A percentile compares a stretch with the other conserved stretches of the same genome.
Conservation (phyloP, 2,329 filamentous ascomycete genomes). For the Nannizzia gypsea region DNA sequence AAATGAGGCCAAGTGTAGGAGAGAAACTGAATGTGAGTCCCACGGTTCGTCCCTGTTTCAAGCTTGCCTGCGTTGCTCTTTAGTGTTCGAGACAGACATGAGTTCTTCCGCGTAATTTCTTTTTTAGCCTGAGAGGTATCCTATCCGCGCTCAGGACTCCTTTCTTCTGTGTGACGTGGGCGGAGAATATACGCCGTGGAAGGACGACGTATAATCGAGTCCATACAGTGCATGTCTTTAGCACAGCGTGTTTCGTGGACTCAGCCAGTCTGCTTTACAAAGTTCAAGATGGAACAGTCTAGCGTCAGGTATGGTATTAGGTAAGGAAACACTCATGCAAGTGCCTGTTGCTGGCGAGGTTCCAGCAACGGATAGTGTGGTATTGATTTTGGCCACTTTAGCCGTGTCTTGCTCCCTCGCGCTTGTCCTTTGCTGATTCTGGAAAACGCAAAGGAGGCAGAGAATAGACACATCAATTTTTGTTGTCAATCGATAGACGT, state of each 20-base stretch:
- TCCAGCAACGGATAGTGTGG: background rate
- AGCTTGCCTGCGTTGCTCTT: background rate
- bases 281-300: background rate
- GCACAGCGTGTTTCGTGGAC: background rate
- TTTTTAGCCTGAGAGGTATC: background rate
- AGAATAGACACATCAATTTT: background rate
- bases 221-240: background rate
- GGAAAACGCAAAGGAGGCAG: background rate
- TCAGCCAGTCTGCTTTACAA: background rate
- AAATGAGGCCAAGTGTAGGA: background rate
- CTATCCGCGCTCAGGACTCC: conserved; percentile 1
- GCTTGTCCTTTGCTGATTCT: background rate
- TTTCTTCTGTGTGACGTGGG: conserved; percentile 1
- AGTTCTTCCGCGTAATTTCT: conserved; percentile 3
- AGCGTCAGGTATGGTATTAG: background rate
- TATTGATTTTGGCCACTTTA: background rate
- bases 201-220: background rate
- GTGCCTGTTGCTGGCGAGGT: background rate
- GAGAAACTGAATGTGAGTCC: background rate
- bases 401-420: background rate
- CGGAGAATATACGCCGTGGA: background rate
- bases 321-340: background rate
- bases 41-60: conserved; percentile 2
- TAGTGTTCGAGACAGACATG: background rate
- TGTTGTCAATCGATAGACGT: background rate